Evolutionary conservation across 2,329 filamentous ascomycete species (phyloP).

Genomic region (Endothia cerciana): DNA sequence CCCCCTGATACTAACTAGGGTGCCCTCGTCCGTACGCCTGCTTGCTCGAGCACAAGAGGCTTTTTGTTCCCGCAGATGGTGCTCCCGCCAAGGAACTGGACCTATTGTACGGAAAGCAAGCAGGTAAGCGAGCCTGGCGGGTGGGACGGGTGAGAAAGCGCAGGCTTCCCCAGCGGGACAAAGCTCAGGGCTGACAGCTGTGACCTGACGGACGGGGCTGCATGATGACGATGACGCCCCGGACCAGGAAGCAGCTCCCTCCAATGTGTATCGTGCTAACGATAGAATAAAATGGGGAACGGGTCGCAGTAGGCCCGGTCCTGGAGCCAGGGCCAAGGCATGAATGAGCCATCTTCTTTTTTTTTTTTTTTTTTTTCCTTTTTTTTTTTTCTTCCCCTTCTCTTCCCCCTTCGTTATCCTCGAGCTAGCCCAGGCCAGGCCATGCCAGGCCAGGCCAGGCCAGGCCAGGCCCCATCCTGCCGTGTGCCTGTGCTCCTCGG

Average conservation of each 20-base stretch:
- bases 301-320: background rate
- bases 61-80: background rate
- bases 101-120: background rate
- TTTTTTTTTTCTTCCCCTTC: too few species aligned
- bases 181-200: background rate
- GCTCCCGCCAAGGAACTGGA: background rate
- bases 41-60: too few species aligned
- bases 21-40: too few species aligned
- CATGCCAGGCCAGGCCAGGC: background rate
- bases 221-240: constrained; percentile 11
- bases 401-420: background rate
- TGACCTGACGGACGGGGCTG: background rate
- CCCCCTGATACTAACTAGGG: too few species aligned
- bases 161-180: too few species aligned
- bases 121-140: background rate
- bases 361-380: too few species aligned
- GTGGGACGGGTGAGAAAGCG: too few species aligned
- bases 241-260: background rate
- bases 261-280: background rate
- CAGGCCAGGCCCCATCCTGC: too few species aligned
- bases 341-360: too few species aligned
- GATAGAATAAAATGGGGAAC: background rate
- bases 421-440: background rate
- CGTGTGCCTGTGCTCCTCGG: too few species aligned
- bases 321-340: too few species aligned